These are phyloP conservation scores for Stereocaulon alpinum DNA, from an alignment of 495 filamentous ascomycete species.

Conservation along the genomic window DNA sequence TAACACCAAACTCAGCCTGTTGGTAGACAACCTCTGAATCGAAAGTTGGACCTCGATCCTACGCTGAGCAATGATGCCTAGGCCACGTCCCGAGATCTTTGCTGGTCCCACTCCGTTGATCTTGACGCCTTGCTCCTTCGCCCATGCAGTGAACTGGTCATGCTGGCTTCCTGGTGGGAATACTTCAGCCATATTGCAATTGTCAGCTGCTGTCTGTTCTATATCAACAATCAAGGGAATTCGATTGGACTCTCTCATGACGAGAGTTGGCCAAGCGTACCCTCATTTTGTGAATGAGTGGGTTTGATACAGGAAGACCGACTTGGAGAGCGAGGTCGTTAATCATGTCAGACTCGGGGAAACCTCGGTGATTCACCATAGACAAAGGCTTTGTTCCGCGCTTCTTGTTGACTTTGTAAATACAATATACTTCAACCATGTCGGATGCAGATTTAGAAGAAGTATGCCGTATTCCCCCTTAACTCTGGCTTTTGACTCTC, in stretches of 20 bases:
- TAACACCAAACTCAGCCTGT: slow-evolving; percentile 16
- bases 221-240: neutral
- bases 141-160: slow-evolving; percentile 51
- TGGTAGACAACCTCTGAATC: neutral
- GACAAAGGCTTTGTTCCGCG: neutral
- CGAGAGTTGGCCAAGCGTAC: no score
- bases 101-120: slow-evolving; percentile 50
- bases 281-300: neutral
- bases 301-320: no score
- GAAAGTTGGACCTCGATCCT: slow-evolving; percentile 44
- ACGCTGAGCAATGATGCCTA: slow-evolving; percentile 63
- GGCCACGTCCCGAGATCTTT: slow-evolving; percentile 53
- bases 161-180: slow-evolving; percentile 31
- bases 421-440: slow-evolving; percentile 37
- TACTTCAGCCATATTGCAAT: neutral
- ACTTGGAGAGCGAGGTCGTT: neutral
- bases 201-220: neutral
- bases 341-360: neutral
- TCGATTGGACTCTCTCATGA: no score
- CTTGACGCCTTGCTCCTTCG: slow-evolving; percentile 44
- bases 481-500: neutral
- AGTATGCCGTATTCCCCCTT: slow-evolving; percentile 33
- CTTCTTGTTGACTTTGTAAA: neutral
- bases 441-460: slow-evolving; percentile 80
- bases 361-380: neutral